Conservation (phyloP, 2,329 filamentous ascomycete species). For the Aspergillus nomiae region DNA sequence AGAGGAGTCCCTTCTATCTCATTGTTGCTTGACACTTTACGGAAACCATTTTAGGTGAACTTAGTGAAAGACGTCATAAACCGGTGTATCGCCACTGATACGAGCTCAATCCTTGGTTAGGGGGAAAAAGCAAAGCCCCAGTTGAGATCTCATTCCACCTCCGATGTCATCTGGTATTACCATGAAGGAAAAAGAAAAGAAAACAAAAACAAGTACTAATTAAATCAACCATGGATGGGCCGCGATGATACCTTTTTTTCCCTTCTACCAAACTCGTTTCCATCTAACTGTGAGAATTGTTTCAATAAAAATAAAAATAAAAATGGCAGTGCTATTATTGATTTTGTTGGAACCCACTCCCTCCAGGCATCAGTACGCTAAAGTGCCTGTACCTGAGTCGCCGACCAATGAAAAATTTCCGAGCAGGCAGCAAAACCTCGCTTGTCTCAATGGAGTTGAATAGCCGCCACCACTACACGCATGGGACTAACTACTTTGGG, state of each 20-base stretch:
- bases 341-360: slow-evolving; percentile 12
- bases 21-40: slow-evolving; percentile 3
- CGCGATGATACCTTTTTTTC: not conserved
- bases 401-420: slow-evolving; percentile 19
- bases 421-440: slow-evolving; percentile 24
- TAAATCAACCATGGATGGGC: not conserved
- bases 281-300: not conserved
- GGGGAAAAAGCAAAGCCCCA: not conserved
- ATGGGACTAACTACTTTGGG: slow-evolving; percentile 10
- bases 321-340: slow-evolving; percentile 14
- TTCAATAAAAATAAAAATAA: slow-evolving; percentile 2
- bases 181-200: not conserved
- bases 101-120: slow-evolving; percentile 9
- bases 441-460: slow-evolving; percentile 22
- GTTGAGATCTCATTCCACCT: not conserved
- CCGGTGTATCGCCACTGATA: slow-evolving; percentile 10
- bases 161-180: not conserved
- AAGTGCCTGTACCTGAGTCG: slow-evolving; percentile 22
- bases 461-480: slow-evolving; percentile 20
- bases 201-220: not conserved
- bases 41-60: not conserved
- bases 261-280: not conserved
- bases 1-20: not conserved
- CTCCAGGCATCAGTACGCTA: slow-evolving; percentile 19
- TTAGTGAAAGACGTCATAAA: slow-evolving; percentile 11